Base-by-base conservation (phyloP, 1,139 yeast species). In the Magnusiomyces fungicola region DNA sequence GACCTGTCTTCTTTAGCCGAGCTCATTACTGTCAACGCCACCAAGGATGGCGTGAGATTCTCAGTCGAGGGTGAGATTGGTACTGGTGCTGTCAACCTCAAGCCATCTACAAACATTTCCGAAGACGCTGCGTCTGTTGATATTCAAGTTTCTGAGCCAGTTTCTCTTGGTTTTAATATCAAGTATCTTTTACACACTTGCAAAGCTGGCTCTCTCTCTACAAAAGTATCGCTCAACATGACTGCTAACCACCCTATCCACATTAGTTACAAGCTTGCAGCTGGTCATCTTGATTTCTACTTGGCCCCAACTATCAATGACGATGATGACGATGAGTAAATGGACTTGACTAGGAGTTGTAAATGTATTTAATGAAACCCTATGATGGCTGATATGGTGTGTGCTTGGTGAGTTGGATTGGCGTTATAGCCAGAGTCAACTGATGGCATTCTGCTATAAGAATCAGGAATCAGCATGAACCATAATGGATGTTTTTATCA, bases 201-300 rank as follows among this genome's bases (percentile, higher is more conserved):
- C 65, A 92, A 89, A 71, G 97, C 97, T 53, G 78, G 96, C 38
- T 71, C 88, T 38, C 76, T 92, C 61, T 76, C 96, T 1, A 72
- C 78, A 48, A 74, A 83, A 42, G 90, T 92, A 56, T 83, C 94
- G 47, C 77, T 92, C 58, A 85, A 87, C 69, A 77, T 92, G 66
- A 87, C 96, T 37, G 92, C 86, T 62, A 89, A 86, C 67, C 81
- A 95, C 21, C 99, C 99, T 30, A 95, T 97, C 42, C 75, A 89
- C 66, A 88, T 92, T 63, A 97, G 90, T 72, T 92, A 84, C 73
- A 85, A 84, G 69, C 76, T 92, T 67, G 86, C 90, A 57, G 87
- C 94, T 66, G 98, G 99, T 48, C 87, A 87, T 70, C 75, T 92
- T 68, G 83, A 96, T 69, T 92, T 86, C 78, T 92, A 86, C 78